Evolutionary conservation across 306 rosid genomes (phyloP), one percentile per base, ranked within the genome.

Genomic region (Fragaria ananassa): DNA sequence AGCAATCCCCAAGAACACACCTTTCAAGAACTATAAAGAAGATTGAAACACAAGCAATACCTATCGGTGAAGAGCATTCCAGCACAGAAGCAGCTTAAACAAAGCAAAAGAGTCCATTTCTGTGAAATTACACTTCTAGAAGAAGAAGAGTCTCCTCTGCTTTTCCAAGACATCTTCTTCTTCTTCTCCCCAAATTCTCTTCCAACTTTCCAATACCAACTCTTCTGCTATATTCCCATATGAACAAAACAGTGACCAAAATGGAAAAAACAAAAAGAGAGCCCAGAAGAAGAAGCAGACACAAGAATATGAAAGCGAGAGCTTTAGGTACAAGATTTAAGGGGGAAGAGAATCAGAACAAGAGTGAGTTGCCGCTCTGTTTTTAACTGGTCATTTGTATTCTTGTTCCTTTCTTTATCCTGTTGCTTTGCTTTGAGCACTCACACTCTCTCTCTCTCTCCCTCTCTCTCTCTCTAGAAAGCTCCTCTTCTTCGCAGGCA

Each of bases 41-140:
- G 19, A 71, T 72, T 56, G 70, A 4, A 18, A 44, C 6, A 62
- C 54, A 71, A 42, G 34, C 6, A 41, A 50, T 77, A 95, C 99
- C 97, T 90, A 81, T 87, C 88, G 49, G 97, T 92, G 90, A 96
- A 92, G 79, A 92, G 63, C 92, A 96, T 79, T 49, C 99, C 99
- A 74, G 87, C 89, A 85, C 96, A 92, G 82, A 96, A 96, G 82
- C 98, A 77, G 76, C 87, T 87, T 12, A 96, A 61, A 85, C 99
- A 96, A 3, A 96, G 90, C 35, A 95, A 85, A 70, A 95, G 64
- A 1, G 90, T 70, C 93, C 93, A 92, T 91, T 88, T 95, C 72
- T 89, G 85, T 0, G 93, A 75, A 73, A 92, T 56, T 23, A 84
- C 29, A 69, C 73, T 87, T 82, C 89, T 93, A 4, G 90, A 85